phyloP scores from a whole-genome alignment of 2,329 filamentous ascomycete genomes.

The Aspergillus sp. region DNA sequence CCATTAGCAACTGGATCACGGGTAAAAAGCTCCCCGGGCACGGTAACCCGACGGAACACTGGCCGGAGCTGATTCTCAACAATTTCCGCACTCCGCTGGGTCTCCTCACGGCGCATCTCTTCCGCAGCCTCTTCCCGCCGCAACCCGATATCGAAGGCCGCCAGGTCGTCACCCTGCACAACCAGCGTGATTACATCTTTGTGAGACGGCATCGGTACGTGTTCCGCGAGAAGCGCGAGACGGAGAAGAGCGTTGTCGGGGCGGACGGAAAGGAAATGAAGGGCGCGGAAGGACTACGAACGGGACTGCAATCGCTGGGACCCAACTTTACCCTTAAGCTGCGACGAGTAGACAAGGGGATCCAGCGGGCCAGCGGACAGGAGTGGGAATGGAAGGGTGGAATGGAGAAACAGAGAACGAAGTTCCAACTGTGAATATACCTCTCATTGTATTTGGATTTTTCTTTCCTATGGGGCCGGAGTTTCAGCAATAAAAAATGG shows the following conservation, averaged over 20 bases:
- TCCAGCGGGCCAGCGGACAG: conserved; percentile 71
- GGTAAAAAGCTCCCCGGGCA: conserved; percentile 86
- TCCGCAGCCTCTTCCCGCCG: conserved; percentile 76
- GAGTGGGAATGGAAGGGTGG: conserved; percentile 97
- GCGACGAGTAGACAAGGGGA: conserved; percentile 84
- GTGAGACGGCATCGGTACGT: conserved; percentile 86
- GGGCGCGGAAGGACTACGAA: conserved; percentile 80
- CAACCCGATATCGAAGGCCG: conserved; percentile 80
- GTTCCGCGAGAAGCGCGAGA: conserved; percentile 82
- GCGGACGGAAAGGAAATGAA: conserved; percentile 79
- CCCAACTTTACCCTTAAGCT: conserved; percentile 84
- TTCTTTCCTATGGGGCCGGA: conserved; percentile 12
- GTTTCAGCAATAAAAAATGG: conserved; percentile 6
- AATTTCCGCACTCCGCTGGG: conserved; percentile 94
- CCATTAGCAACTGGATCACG: conserved; percentile 85
- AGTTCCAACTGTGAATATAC: conserved; percentile 73
- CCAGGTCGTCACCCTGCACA: conserved; percentile 89
- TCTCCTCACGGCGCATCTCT: conserved; percentile 80
- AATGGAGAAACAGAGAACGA: conserved; percentile 91
- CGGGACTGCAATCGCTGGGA: conserved; percentile 87
- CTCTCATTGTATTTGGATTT: conserved; percentile 11
- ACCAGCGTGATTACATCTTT: conserved; percentile 96
- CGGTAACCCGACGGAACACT: conserved; percentile 84
- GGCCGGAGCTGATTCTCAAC: conserved; percentile 86
- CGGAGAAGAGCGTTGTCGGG: conserved; percentile 81